Evolutionary conservation across 192 early-diverging fungal genomes (phyloP), one percentile per base, ranked within the genome.

Genomic region (Backusella tarrabulga): DNA sequence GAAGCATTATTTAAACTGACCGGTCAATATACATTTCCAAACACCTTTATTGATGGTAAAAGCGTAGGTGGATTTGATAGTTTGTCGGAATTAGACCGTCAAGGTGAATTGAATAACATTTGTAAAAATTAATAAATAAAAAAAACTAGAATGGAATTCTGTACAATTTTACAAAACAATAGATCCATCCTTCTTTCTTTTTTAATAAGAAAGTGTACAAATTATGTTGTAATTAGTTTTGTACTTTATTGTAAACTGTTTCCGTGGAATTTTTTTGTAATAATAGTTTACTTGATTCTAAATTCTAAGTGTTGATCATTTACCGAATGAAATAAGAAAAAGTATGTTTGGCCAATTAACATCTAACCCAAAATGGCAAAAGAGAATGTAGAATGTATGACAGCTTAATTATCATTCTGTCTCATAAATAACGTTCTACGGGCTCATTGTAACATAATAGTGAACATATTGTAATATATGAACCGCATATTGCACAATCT

Each of bases 21-120:
- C 11, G 72, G 70, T 17, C 67, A 70, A 41, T 19, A 50, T 23
- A 82, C 80, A 8, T 77, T 82, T 54, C 80, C 80, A 4, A 68
- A 77, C 29, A 32, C 78, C 11, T 82, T 78, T 23, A 50, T 78
- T 29, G 34, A 68, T 54, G 77, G 77, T n/a, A 63, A 50, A 12
- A 72, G 66, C 32, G 34, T 78, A 29, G 80, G 80, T 15, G 80
- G 80, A 21, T 82, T 41, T 21, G 80, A 82, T 60, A 46, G 44
- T 36, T 35, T 82, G 46, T 54, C 69, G 23, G 38, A 46, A n/a
- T 54, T 82, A 9, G 80, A 79, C 42, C 56, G 63, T 17, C 35
- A 75, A 40, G 66, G 42, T 41, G 29, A 21, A 68, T 42, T 75
- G 26, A 50, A 44, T 70, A 40, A 70, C 26, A 17, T 72, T 9